Conservation (phyloP, 2,329 filamentous ascomycete genomes). For the Colletotrichum viniferum region DNA sequence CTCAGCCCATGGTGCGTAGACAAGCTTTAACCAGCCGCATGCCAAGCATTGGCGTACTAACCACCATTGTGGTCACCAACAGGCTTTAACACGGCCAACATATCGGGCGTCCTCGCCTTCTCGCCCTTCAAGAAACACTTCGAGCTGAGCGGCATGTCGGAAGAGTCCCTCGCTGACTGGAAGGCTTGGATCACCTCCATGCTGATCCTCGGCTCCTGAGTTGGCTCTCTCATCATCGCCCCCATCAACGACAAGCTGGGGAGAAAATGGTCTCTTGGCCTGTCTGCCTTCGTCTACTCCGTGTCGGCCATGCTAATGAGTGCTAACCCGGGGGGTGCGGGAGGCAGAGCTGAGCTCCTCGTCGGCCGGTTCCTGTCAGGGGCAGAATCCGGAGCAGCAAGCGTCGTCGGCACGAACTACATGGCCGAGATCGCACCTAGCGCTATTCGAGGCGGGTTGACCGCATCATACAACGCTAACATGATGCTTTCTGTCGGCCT, state of each 20-base stretch:
- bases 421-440: conserved; percentile 51
- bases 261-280: conserved; percentile 42
- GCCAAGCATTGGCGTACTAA: background rate
- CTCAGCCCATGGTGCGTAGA: background rate
- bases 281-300: conserved; percentile 47
- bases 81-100: background rate
- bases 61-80: background rate
- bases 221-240: conserved; percentile 31
- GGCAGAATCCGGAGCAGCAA: conserved; percentile 33
- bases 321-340: conserved; percentile 33
- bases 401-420: conserved; percentile 48
- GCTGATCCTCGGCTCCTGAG: background rate
- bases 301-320: conserved; percentile 44
- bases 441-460: conserved; percentile 44
- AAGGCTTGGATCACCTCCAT: background rate
- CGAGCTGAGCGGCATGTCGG: background rate
- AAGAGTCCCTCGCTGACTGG: background rate
- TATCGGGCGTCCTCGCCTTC: background rate
- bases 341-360: background rate
- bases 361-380: background rate
- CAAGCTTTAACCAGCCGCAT: background rate
- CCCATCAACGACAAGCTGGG: conserved; percentile 44
- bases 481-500: conserved; percentile 45
- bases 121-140: background rate
- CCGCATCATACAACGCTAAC: conserved; percentile 48